Evolutionary conservation across 192 early-diverging fungal species (phyloP), one percentile per base, ranked within the genome.

Genomic region (Backusella psychrophila): DNA sequence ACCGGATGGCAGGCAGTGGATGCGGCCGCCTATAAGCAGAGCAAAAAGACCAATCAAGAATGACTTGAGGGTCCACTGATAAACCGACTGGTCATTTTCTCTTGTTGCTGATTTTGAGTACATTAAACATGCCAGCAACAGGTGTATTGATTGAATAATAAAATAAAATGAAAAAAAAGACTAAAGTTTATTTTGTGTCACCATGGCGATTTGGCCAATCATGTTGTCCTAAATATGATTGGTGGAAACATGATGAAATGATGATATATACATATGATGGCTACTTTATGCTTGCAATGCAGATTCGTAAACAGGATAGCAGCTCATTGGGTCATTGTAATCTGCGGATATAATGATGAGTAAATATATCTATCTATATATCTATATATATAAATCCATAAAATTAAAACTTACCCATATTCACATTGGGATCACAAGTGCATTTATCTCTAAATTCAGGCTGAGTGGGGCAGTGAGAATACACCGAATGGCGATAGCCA

Each of bases 401-500:
- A 6, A 23, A 9, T 14, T 74, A 23, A 17, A 23, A n/a, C 21
- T 75, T 85, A 89, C 89, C 88, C 77, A 84, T 80, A 73, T 83
- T 87, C 9, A 66, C 44, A 5, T 66, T 23, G 2, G 89, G 88
- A 74, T 89, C 71, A 66, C 90, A 88, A 65, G 75, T 73, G 68
- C 90, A 90, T 44, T 85, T 87, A 3, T 68, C 46, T 19, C 82
- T 79, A 39, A 82, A 72, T 31, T 84, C 77, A 19, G 77, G 79
- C 29, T 92, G 86, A 7, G 74, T 76, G 1, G 89, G 88, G 78
- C 91, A 93, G 78, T 89, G 89, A 4, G 56, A 69, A 68, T 89
- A 91, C 12, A 86, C 87, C 0, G 82, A 79, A 52, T 96, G 93
- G 36, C 78, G 80, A 74, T 93, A 93, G 14, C 92, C 93, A 34